Conservation (phyloP, 2,329 filamentous ascomycete species). For the Pseudogymnoascus sp. region DNA sequence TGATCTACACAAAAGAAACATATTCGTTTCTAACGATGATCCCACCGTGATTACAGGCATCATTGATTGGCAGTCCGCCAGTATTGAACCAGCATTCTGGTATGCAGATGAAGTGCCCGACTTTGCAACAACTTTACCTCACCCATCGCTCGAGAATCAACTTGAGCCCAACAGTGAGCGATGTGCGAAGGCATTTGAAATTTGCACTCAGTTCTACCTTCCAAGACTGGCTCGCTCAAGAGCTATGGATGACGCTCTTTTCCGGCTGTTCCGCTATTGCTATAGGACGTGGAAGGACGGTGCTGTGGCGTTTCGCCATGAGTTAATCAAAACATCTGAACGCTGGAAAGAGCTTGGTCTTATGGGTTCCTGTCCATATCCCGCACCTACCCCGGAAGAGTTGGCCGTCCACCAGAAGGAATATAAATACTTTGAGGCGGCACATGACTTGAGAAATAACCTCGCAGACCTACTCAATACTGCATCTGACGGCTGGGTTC, state of each 20-base stretch:
- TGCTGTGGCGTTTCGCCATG: conserved; percentile 32
- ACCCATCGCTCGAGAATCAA: conserved; percentile 18
- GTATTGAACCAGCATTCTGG: conserved; percentile 34
- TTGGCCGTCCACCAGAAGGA: conserved; percentile 15
- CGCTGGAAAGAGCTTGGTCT: conserved; percentile 34
- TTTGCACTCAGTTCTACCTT: conserved; percentile 26
- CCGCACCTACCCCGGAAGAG: conserved; percentile 16
- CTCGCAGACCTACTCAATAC: conserved; percentile 14
- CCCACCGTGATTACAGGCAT: conserved; percentile 32
- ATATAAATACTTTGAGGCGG: conserved; percentile 17
- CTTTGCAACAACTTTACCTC: conserved; percentile 28
- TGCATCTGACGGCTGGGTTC: conserved; percentile 21
- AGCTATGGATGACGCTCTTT: conserved; percentile 30
- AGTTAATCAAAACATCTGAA: conserved; percentile 33
- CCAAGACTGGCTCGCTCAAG: conserved; percentile 28
- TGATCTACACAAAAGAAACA: conserved; percentile 36
- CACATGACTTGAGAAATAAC: conserved; percentile 16
- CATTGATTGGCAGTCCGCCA: conserved; percentile 37
- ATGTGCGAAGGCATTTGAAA: conserved; percentile 29
- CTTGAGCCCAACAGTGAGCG: conserved; percentile 24
- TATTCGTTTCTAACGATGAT: conserved; percentile 35
- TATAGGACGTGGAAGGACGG: conserved; percentile 36
- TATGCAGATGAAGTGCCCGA: conserved; percentile 34
- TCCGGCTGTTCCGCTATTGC: conserved; percentile 35
- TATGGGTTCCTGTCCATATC: conserved; percentile 26